Conservation (phyloP, 176 grass and related monocot genomes). For the Bromus sterilis region DNA sequence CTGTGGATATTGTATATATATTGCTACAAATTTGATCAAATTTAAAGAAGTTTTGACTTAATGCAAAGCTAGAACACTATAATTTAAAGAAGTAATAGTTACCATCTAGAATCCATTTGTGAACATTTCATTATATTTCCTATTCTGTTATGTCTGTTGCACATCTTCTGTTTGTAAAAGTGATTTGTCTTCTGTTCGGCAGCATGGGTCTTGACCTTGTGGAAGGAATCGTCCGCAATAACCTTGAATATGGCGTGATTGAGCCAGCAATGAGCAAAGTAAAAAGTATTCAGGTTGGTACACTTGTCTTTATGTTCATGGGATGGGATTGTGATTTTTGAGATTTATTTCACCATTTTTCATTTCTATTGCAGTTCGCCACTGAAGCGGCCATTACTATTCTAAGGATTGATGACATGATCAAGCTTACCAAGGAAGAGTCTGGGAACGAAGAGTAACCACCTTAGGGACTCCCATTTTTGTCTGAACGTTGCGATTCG, state of each 20-base stretch:
- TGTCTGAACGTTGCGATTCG: too few relatives aligned
- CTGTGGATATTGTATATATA: too few relatives aligned
- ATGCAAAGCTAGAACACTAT: neutral
- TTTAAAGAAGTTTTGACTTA: neutral
- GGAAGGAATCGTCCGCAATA: constrained; percentile 75
- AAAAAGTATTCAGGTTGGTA: constrained; percentile 64
- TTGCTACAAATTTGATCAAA: too few relatives aligned
- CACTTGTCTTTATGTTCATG: neutral
- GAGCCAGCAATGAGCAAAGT: constrained; percentile 98
- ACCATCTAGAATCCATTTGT: neutral
- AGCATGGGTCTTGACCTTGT: constrained; percentile 91
- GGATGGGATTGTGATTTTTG: neutral
- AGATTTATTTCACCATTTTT: neutral
- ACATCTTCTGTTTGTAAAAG: neutral
- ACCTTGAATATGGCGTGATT: constrained; percentile 84
- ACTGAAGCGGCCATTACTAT: constrained; percentile 94
- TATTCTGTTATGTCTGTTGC: neutral
- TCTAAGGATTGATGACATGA: constrained; percentile 94
- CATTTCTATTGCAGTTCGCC: constrained; percentile 48
- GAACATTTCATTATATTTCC: neutral
- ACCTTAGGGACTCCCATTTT: neutral
- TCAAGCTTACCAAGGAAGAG: constrained; percentile 80
- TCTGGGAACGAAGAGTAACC: constrained; percentile 38
- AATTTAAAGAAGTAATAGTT: neutral
- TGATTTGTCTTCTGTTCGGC: neutral